phyloP scores from a whole-genome alignment of 352 stramenopile genomes.

The Pythium rhizo-oryzae region DNA sequence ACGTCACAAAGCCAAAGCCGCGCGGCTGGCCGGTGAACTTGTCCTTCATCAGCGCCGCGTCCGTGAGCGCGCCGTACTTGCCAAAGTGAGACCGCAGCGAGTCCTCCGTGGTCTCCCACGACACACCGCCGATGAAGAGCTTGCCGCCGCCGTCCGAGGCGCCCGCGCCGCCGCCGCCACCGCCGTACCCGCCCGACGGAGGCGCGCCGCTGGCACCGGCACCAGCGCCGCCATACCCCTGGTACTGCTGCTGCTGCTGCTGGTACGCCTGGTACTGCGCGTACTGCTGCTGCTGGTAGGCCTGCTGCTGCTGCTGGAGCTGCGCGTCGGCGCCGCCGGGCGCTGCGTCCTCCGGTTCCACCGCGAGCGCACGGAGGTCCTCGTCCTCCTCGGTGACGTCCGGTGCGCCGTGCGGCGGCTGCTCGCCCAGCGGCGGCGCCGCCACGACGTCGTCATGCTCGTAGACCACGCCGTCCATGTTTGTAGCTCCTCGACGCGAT shows the following conservation, averaged over 20 bases:
- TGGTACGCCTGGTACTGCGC: slow-evolving; percentile 42
- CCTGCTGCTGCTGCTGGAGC: slow-evolving; percentile 24
- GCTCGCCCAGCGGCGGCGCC: slow-evolving; percentile 10
- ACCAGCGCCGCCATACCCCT: slow-evolving; percentile 34
- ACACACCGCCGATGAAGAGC: slow-evolving; percentile 92
- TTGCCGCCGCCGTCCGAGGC: slow-evolving; percentile 47
- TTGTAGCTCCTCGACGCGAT: not conserved
- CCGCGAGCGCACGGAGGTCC: slow-evolving; percentile 64
- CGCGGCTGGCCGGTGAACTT: slow-evolving; percentile 92
- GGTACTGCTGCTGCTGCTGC: slow-evolving; percentile 34
- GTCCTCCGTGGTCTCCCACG: slow-evolving; percentile 94
- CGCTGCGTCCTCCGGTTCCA: slow-evolving; percentile 50
- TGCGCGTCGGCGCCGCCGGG: slow-evolving; percentile 22
- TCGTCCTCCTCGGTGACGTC: slow-evolving; percentile 60
- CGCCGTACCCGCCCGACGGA: not conserved
- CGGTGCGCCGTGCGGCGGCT: slow-evolving; percentile 21
- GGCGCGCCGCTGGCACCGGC: slow-evolving; percentile 12
- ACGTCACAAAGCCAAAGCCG: slow-evolving; percentile 94
- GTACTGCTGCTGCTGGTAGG: slow-evolving; percentile 38
- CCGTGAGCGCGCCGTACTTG: slow-evolving; percentile 87
- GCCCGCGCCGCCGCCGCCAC: not conserved
- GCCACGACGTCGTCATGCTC: slow-evolving; percentile 68
- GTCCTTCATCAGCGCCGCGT: slow-evolving; percentile 93
- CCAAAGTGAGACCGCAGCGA: slow-evolving; percentile 87
- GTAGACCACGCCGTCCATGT: slow-evolving; percentile 80